phyloP scores from a whole-genome alignment of 225 moss, liverwort and hornwort genomes.

The Neckera pumila region DNA sequence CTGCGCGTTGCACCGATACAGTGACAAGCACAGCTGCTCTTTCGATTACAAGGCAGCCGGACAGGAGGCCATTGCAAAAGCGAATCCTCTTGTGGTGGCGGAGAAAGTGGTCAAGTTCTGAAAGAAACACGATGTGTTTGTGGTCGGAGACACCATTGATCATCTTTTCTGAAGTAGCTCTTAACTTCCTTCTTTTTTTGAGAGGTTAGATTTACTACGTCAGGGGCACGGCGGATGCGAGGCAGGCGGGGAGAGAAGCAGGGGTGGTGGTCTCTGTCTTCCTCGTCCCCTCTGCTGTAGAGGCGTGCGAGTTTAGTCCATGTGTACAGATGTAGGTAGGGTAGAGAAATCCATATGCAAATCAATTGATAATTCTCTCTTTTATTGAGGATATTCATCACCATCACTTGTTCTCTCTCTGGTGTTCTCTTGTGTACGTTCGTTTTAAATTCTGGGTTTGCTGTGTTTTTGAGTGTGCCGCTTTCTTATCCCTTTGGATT shows the following conservation, averaged over 20 bases:
- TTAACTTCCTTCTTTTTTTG: conserved; percentile 30
- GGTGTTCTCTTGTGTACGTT: not conserved
- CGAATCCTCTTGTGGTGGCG: conserved; percentile 49
- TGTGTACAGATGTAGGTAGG: conserved; percentile 52
- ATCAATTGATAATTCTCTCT: conserved; percentile 46
- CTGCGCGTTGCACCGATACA: conserved; percentile 49
- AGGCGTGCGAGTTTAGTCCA: not conserved
- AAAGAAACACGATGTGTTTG: not conserved
- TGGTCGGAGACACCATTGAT: not conserved
- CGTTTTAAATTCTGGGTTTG: not conserved
- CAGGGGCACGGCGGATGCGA: not conserved
- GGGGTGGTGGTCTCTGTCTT: not conserved
- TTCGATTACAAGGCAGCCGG: conserved; percentile 58
- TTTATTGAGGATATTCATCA: conserved; percentile 14
- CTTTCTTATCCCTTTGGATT: not conserved
- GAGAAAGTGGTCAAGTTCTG: conserved; percentile 55
- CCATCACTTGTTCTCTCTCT: not conserved
- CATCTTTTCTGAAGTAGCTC: conserved; percentile 10
- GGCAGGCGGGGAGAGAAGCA: not conserved
- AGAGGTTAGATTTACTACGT: conserved; percentile 40
- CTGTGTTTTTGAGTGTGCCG: too few relatives aligned
- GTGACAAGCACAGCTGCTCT: conserved; percentile 48
- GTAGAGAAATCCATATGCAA: conserved; percentile 20
- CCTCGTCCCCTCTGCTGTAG: not conserved
- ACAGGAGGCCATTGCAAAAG: conserved; percentile 57